Conservation (phyloP, 371 early-diverging fungal species). For the Smittium mucronatum region DNA sequence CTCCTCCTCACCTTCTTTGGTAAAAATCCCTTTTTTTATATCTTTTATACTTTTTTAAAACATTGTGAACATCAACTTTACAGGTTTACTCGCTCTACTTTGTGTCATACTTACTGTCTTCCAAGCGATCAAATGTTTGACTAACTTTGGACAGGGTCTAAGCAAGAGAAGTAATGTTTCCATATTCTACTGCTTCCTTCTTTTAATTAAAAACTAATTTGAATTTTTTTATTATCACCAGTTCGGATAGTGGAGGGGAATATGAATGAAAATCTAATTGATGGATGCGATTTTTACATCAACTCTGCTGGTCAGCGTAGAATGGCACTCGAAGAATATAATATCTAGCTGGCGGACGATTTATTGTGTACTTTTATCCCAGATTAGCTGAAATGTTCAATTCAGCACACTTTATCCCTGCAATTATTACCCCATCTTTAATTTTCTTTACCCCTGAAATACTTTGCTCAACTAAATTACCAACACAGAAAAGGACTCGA, state of each 20-base stretch:
- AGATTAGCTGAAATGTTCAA: too few species aligned
- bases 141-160: slow-evolving; percentile 73
- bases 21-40: slow-evolving; percentile 43
- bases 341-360: too few species aligned
- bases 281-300: slow-evolving; percentile 31
- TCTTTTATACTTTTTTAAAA: slow-evolving; percentile 46
- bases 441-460: too few species aligned
- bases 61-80: slow-evolving; percentile 35
- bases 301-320: slow-evolving; percentile 33
- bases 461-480: too few species aligned
- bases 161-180: slow-evolving; percentile 33
- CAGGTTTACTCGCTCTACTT: slow-evolving; percentile 38
- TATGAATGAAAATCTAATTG: slow-evolving; percentile 31
- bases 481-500: too few species aligned
- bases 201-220: not conserved
- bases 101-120: slow-evolving; percentile 53
- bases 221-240: slow-evolving; percentile 13
- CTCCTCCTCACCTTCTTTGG: slow-evolving; percentile 78
- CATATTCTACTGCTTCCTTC: not conserved
- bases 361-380: too few species aligned
- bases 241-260: slow-evolving; percentile 12
- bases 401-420: too few species aligned
- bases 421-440: too few species aligned
- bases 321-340: slow-evolving; percentile 30
- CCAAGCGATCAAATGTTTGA: slow-evolving; percentile 51